These are phyloP conservation scores for Fusarium sp. DNA, from an alignment of 2,329 filamentous ascomycete genomes.

Conservation along the genomic window DNA sequence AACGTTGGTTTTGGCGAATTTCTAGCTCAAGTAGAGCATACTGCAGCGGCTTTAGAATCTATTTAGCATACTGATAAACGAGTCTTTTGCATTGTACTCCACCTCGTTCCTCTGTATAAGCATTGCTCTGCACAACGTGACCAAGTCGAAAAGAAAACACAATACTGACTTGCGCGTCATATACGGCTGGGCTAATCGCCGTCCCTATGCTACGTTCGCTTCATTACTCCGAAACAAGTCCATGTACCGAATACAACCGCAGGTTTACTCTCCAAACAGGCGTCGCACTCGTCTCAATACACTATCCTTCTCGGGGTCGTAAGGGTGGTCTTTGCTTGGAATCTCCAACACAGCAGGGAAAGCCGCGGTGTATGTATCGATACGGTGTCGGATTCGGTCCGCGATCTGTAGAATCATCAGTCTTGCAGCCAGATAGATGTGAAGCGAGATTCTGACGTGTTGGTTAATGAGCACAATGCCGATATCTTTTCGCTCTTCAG, in stretches of 20 bases:
- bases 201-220: constrained; percentile 11
- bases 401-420: constrained; percentile 74
- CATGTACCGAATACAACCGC: constrained; percentile 1
- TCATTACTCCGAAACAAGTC: constrained; percentile 15
- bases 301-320: constrained; percentile 98
- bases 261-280: constrained; percentile 73
- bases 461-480: constrained; percentile 98
- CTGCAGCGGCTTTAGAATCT: constrained; percentile 43
- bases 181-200: background rate
- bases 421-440: background rate
- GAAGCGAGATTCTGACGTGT: constrained; percentile 72
- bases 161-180: constrained; percentile 12
- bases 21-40: constrained; percentile 37
- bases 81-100: constrained; percentile 25
- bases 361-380: constrained; percentile 92
- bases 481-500: constrained; percentile 92
- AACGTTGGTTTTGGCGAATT: constrained; percentile 39
- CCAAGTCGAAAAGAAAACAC: constrained; percentile 16
- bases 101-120: constrained; percentile 6
- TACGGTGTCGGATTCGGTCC: constrained; percentile 88
- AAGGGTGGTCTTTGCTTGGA: constrained; percentile 98
- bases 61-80: constrained; percentile 37
- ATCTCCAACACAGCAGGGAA: constrained; percentile 98
- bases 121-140: constrained; percentile 10
- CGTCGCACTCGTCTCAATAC: constrained; percentile 86